Conservation (phyloP, 2,329 filamentous ascomycete species). For the Incumbomyces delicatus region DNA sequence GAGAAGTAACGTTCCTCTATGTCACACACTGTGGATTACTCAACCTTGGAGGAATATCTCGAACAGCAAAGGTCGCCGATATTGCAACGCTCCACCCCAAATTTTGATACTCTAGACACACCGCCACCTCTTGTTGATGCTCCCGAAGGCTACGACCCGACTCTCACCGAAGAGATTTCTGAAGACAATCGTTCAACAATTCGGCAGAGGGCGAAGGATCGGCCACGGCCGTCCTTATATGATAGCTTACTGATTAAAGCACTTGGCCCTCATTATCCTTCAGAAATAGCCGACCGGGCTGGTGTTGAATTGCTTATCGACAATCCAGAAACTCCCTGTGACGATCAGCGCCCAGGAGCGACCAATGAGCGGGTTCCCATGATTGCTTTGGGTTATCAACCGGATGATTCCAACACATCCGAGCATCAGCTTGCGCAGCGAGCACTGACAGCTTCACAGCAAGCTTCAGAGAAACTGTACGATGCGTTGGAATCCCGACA, state of each 20-base stretch:
- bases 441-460: conserved; percentile 3
- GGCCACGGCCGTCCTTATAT: conserved; percentile 3
- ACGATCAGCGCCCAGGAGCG: neutral
- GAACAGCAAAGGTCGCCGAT: conserved; percentile 3
- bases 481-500: neutral
- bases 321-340: conserved; percentile 1
- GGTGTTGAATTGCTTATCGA: neutral
- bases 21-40: conserved; percentile 2
- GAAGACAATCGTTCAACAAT: neutral
- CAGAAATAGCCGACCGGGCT: conserved; percentile 4
- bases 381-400: neutral
- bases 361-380: neutral
- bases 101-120: neutral
- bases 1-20: conserved; percentile 4
- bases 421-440: neutral
- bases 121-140: conserved; percentile 5
- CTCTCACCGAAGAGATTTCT: neutral
- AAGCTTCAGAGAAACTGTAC: conserved; percentile 5
- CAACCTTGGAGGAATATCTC: conserved; percentile 7
- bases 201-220: neutral
- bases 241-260: conserved; percentile 2
- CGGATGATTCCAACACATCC: neutral
- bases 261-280: conserved; percentile 5
- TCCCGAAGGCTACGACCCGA: conserved; percentile 3
- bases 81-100: conserved; percentile 1